phyloP scores from a whole-genome alignment of 1,139 yeast genomes.

The Pichia sp. region DNA sequence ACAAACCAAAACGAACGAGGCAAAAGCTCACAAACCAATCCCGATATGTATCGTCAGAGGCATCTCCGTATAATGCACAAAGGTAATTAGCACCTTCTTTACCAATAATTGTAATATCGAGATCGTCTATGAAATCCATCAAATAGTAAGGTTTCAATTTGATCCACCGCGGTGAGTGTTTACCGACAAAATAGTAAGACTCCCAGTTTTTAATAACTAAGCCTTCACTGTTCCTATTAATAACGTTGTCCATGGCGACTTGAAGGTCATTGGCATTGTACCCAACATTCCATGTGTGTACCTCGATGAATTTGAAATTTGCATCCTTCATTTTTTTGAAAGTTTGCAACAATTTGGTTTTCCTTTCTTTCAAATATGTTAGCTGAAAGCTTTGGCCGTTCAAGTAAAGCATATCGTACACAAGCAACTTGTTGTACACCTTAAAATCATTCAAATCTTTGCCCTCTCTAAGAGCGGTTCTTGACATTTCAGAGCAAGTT shows the following conservation, averaged over 20 bases:
- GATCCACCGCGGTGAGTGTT: slow-evolving; percentile 64
- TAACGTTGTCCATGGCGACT: slow-evolving; percentile 52
- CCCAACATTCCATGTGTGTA: slow-evolving; percentile 44
- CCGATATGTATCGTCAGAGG: slow-evolving; percentile 12
- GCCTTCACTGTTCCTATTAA: slow-evolving; percentile 73
- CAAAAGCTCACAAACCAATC: slow-evolving; percentile 57
- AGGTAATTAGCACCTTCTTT: slow-evolving; percentile 35
- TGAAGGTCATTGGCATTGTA: slow-evolving; percentile 49
- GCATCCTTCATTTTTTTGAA: slow-evolving; percentile 7
- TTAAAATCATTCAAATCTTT: slow-evolving; percentile 2
- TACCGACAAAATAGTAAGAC: slow-evolving; percentile 58
- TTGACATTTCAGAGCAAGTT: slow-evolving; percentile 13
- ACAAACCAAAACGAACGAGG: slow-evolving; percentile 81
- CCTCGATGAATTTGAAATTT: slow-evolving; percentile 50
- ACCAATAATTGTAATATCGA: slow-evolving; percentile 79
- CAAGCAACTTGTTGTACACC: slow-evolving; percentile 11
- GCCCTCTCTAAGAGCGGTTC: neutral
- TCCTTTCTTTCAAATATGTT: slow-evolving; percentile 12
- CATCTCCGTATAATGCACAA: slow-evolving; percentile 15
- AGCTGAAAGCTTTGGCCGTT: slow-evolving; percentile 16
- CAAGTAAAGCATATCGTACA: slow-evolving; percentile 48
- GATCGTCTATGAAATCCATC: slow-evolving; percentile 78
- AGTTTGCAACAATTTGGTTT: slow-evolving; percentile 1
- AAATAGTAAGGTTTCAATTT: slow-evolving; percentile 90
- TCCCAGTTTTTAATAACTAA: slow-evolving; percentile 66